Evolutionary conservation across 805 yeast species (phyloP).

Genomic region (Teunomyces atbi): DNA sequence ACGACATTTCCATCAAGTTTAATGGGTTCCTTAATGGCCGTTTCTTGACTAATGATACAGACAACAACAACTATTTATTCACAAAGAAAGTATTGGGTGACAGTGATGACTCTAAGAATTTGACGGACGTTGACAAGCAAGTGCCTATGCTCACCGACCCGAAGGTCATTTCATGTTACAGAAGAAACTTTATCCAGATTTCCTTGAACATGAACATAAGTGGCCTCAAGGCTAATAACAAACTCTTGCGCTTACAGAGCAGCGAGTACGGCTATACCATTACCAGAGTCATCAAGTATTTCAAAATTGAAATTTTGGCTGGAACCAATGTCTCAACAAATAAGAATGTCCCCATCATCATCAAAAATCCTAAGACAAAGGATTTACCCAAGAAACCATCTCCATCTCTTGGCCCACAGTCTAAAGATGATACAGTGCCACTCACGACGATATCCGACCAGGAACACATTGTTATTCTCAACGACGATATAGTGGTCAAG

Average conservation of each 20-base stretch:
- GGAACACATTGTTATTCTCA: conserved; percentile 26
- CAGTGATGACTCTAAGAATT: not conserved
- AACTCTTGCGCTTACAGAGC: conserved; percentile 30
- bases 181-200: conserved; percentile 43
- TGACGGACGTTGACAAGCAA: not conserved
- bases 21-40: conserved; percentile 43
- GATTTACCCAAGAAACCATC: conserved; percentile 8
- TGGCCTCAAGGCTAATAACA: conserved; percentile 23
- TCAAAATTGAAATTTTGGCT: conserved; percentile 38
- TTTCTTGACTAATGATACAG: conserved; percentile 40
- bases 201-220: conserved; percentile 28
- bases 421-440: conserved; percentile 11
- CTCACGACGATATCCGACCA: conserved; percentile 17
- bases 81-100: conserved; percentile 6
- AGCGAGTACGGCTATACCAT: conserved; percentile 36
- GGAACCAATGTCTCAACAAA: conserved; percentile 29
- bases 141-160: conserved; percentile 21
- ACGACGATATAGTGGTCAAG: conserved; percentile 19
- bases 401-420: not conserved
- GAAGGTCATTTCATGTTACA: conserved; percentile 43
- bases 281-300: conserved; percentile 37
- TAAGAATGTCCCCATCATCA: conserved; percentile 31
- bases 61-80: conserved; percentile 32
- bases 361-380: conserved; percentile 18
- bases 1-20: conserved; percentile 23